Conservation (phyloP, 345 rosid species). For the Brassica carinata region DNA sequence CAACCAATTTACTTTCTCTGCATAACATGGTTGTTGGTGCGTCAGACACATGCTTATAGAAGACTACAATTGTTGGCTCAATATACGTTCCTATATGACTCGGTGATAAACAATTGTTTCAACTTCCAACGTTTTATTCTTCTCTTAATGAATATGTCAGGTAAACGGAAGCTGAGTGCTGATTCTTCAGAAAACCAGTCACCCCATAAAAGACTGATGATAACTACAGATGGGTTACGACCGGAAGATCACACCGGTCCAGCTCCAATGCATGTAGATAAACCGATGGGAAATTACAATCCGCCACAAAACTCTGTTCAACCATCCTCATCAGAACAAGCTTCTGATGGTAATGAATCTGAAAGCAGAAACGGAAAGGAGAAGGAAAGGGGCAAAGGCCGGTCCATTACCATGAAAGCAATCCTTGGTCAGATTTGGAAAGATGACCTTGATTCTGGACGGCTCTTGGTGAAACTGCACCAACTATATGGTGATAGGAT, state of each 20-base stretch:
- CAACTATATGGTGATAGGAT: slow-evolving; percentile 75
- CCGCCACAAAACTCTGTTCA: slow-evolving; percentile 47
- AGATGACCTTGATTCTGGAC: slow-evolving; percentile 74
- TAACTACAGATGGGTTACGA: slow-evolving; percentile 40
- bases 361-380: slow-evolving; percentile 32
- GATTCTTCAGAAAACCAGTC: slow-evolving; percentile 51
- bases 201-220: slow-evolving; percentile 56
- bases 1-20: not conserved
- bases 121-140: not conserved
- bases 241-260: slow-evolving; percentile 37
- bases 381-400: slow-evolving; percentile 32
- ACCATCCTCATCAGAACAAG: slow-evolving; percentile 48
- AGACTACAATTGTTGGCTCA: not conserved
- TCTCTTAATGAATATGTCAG: slow-evolving; percentile 39
- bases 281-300: slow-evolving; percentile 31
- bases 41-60: not conserved
- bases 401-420: slow-evolving; percentile 48
- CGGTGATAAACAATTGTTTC: not conserved
- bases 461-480: slow-evolving; percentile 56
- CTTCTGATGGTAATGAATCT: slow-evolving; percentile 33
- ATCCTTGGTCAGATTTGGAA: slow-evolving; percentile 72
- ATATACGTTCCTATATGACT: not conserved
- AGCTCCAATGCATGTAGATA: slow-evolving; percentile 49
- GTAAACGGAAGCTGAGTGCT: slow-evolving; percentile 53
- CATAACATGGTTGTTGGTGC: not conserved